Base-by-base conservation (phyloP, 768 basidiomycete species). In the Termitomyces bulborhizus region DNA sequence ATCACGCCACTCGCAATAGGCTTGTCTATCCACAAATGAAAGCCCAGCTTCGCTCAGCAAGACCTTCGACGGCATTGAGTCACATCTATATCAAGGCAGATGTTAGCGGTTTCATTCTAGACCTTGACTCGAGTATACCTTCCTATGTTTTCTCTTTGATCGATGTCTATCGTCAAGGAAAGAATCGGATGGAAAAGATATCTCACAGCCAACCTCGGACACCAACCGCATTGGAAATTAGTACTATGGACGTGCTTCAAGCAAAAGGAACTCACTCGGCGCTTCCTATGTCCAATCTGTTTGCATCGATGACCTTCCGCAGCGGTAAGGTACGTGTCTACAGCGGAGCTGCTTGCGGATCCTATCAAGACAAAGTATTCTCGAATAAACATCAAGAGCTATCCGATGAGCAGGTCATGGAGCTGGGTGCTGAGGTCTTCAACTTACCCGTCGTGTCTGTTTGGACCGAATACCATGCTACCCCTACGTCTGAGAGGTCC, bases 321-420 rank as follows among this genome's bases (percentile, higher is more conserved):
- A 96, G 91, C 58, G 96, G 96, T 31, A 82, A 85, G 65, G 87
- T 98, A 18, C 81, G 84, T 49, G 75, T 93, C 44, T 84, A 88
- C 63, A 85, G 80, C 57, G 73, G 68, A 48, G 67, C 72, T 52
- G 76, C 74, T 27, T 69, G 71, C 32, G 62, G 65, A n/a, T 62
- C 70, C 9, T 74, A 77, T 41, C 71, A 73, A 59, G 67, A 66
- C n/a, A 74, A 68, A 42, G 61, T 71, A 16, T 63, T 69, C 9
- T 74, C 75, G 9, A 66, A 67, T 51, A 56, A 63, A 11, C 60
- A 69, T 34, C 62, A 70, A 60, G 80, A 82, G 46, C 70, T 71
- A 31, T 69, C 73, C n/a, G 84, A 82, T 53, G 81, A 81, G 40
- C 76, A 79, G 57, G 69, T 80, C n/a, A 71, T 76, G 16, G 74